A percentile compares a stretch with the other conserved stretches of the same genome.
phyloP scores from a whole-genome alignment of 1,284 basidiomycete genomes.

The Ustilago cynodontis region DNA sequence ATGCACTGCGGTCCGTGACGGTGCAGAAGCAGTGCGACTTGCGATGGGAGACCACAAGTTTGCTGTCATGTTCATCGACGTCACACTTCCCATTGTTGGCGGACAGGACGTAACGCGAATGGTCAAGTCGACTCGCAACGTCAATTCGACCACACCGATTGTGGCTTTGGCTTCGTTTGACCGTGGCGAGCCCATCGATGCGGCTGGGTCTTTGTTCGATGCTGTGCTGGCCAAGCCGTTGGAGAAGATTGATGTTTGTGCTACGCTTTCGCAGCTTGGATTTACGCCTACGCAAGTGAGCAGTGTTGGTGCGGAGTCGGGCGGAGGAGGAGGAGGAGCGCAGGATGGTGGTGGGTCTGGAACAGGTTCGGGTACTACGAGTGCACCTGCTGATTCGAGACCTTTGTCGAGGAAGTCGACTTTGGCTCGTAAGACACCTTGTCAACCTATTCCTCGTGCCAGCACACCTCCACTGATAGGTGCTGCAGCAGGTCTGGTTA shows the following conservation, averaged over 20 bases:
- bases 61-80: constrained; percentile 82
- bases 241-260: constrained; percentile 60
- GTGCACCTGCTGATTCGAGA: constrained; percentile 32
- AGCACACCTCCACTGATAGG: constrained; percentile 26
- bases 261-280: constrained; percentile 50
- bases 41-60: constrained; percentile 93
- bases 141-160: constrained; percentile 88
- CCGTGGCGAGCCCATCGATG: constrained; percentile 56
- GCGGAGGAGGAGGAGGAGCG: background rate
- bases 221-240: constrained; percentile 63
- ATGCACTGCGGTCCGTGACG: constrained; percentile 92
- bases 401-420: constrained; percentile 49
- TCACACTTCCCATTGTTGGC: constrained; percentile 91
- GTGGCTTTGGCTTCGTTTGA: constrained; percentile 78
- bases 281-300: constrained; percentile 47
- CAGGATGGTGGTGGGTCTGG: constrained; percentile 12
- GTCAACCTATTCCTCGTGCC: constrained; percentile 22
- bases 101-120: constrained; percentile 91
- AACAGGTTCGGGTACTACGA: constrained; percentile 29
- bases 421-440: constrained; percentile 28
- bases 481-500: background rate
- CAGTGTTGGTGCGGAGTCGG: constrained; percentile 6
- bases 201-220: constrained; percentile 72
- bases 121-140: constrained; percentile 93
- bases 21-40: constrained; percentile 93